A percentile compares a stretch with the other conserved stretches of the same genome.
phyloP scores from a whole-genome alignment of 2,329 filamentous ascomycete species.

The Samsoniella hepiali region DNA sequence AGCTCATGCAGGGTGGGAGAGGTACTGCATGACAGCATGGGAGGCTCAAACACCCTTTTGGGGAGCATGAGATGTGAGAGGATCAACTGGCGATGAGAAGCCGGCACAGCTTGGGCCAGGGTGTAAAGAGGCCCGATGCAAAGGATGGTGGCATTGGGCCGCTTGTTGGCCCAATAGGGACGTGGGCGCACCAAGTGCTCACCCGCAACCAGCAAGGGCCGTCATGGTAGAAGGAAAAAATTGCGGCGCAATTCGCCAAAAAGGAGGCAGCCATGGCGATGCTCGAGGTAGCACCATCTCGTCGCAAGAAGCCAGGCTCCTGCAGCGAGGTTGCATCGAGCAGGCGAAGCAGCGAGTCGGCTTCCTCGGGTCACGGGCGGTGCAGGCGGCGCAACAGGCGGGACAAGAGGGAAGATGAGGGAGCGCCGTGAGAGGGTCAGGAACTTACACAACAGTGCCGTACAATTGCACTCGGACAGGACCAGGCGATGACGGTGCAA shows the following conservation, averaged over 20 bases:
- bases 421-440: neutral
- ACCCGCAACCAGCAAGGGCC: neutral
- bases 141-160: constrained; percentile 15
- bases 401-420: neutral
- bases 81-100: neutral
- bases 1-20: constrained; percentile 7
- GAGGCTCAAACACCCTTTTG: neutral
- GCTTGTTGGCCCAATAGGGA: constrained; percentile 15
- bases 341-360: neutral
- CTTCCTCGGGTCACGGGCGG: neutral
- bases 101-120: neutral
- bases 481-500: neutral
- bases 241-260: neutral
- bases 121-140: constrained; percentile 4
- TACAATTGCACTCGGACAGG: neutral
- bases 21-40: constrained; percentile 12
- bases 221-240: neutral
- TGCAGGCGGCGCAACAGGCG: neutral
- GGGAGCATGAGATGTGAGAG: neutral
- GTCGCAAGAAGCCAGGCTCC: neutral
- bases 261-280: neutral
- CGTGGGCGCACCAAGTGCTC: neutral
- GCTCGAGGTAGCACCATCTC: neutral
- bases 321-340: neutral
- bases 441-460: constrained; percentile 15